Percentiles rank a stretch among this genome's conserved stretches.
These are phyloP conservation scores for Abrus precatorius DNA, from an alignment of 306 rosid genomes.

Conservation along the genomic window DNA sequence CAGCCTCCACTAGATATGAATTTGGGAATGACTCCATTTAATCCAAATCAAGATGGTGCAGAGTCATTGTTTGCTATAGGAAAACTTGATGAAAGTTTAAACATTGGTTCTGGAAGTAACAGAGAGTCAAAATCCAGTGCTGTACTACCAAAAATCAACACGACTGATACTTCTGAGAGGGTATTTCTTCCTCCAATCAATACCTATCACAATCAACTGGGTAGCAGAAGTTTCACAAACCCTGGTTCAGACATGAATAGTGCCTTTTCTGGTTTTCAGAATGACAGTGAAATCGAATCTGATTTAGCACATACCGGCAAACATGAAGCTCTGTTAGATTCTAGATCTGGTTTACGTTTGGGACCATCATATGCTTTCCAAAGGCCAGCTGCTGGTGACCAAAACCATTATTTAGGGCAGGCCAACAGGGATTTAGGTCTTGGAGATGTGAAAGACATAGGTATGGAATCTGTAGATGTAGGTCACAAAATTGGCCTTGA, in stretches of 20 bases:
- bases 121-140: constrained; percentile 13
- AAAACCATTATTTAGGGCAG: constrained; percentile 21
- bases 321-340: constrained; percentile 11
- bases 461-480: constrained; percentile 33
- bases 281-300: constrained; percentile 20
- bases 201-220: constrained; percentile 25
- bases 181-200: constrained; percentile 36
- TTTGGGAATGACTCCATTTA: constrained; percentile 35
- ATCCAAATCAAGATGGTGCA: constrained; percentile 41
- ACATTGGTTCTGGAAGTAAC: constrained; percentile 43
- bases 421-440: constrained; percentile 22
- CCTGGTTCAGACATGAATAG: constrained; percentile 36
- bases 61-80: constrained; percentile 45
- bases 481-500: not conserved
- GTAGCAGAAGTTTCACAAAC: constrained; percentile 27
- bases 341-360: constrained; percentile 26
- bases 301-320: constrained; percentile 19
- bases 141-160: constrained; percentile 38
- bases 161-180: constrained; percentile 28
- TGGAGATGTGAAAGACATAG: constrained; percentile 22
- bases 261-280: constrained; percentile 45
- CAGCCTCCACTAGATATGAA: constrained; percentile 44
- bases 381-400: constrained; percentile 36
- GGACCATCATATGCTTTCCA: constrained; percentile 42
- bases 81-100: constrained; percentile 44